A percentile compares a stretch with the other conserved stretches of the same genome.
Evolutionary conservation across 148 eudicot genomes (phyloP).

Genomic region (Arbutus unedo): DNA sequence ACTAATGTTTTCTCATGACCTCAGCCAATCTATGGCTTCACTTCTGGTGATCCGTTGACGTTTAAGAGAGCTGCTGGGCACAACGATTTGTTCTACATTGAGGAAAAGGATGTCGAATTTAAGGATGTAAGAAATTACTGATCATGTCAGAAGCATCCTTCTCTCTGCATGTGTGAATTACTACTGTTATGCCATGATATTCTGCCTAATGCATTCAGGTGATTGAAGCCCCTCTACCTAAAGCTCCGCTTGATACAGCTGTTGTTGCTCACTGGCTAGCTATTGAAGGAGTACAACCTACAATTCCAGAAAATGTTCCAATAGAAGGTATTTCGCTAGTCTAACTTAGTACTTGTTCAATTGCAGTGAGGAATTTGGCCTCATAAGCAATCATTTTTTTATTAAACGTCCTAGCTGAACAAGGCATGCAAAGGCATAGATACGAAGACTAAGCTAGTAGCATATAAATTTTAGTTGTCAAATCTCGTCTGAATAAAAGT

Average conservation of each 20-base stretch:
- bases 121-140: constrained; percentile 49
- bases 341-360: not conserved
- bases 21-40: constrained; percentile 74
- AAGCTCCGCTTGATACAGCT: constrained; percentile 73
- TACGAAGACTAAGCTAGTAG: not conserved
- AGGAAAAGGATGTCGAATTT: constrained; percentile 69
- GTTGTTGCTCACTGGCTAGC: constrained; percentile 74
- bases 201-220: constrained; percentile 34
- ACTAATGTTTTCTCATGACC: constrained; percentile 14
- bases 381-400: not conserved
- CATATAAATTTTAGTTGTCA: not conserved
- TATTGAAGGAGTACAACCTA: constrained; percentile 78
- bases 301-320: constrained; percentile 72
- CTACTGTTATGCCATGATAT: not conserved
- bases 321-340: constrained; percentile 42
- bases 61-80: constrained; percentile 72
- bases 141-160: not conserved
- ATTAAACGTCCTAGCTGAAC: no score
- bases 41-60: constrained; percentile 60
- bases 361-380: not conserved
- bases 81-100: constrained; percentile 61
- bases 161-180: not conserved
- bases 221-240: constrained; percentile 76
- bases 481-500: not conserved
- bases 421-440: not conserved